phyloP scores from a whole-genome alignment of 441 rosid species.

The Dalechampia spathulata region DNA sequence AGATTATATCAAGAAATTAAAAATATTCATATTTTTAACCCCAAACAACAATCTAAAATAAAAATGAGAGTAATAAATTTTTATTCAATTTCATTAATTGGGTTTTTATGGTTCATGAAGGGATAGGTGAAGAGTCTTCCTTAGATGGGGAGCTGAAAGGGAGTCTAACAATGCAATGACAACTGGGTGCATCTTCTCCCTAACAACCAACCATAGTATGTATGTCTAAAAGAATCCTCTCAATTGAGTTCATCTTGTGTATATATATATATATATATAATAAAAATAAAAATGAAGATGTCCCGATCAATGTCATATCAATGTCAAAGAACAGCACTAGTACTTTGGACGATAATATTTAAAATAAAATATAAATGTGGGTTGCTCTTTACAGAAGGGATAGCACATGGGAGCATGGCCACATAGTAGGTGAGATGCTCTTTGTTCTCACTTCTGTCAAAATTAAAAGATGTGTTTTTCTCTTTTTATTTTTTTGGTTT shows the following conservation, averaged over 20 bases:
- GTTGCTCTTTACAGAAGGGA: constrained; percentile 82
- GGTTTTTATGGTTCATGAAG: too few relatives aligned
- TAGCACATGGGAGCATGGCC: constrained; percentile 84
- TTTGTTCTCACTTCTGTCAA: constrained; percentile 37
- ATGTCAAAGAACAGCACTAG: constrained; percentile 43
- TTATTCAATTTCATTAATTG: too few relatives aligned
- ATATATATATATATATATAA: too few relatives aligned
- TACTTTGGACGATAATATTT: constrained; percentile 12
- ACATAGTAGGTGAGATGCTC: constrained; percentile 52
- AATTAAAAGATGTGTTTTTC: background rate
- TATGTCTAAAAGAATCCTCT: constrained; percentile 11
- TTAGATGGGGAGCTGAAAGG: constrained; percentile 8
- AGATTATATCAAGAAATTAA: too few relatives aligned
- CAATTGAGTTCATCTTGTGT: too few relatives aligned
- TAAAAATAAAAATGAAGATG: constrained; percentile 23
- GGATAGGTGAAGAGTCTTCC: too few relatives aligned
- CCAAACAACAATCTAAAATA: too few relatives aligned
- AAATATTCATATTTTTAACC: too few relatives aligned
- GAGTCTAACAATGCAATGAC: constrained; percentile 35
- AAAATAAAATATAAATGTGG: too few relatives aligned
- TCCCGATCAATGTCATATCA: constrained; percentile 61
- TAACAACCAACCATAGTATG: constrained; percentile 63
- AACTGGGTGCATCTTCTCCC: constrained; percentile 43
- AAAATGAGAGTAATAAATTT: too few relatives aligned
- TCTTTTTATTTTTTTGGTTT: too few relatives aligned